Conservation (phyloP, 2,329 filamentous ascomycete genomes). For the Fusarium guadeloupense region DNA sequence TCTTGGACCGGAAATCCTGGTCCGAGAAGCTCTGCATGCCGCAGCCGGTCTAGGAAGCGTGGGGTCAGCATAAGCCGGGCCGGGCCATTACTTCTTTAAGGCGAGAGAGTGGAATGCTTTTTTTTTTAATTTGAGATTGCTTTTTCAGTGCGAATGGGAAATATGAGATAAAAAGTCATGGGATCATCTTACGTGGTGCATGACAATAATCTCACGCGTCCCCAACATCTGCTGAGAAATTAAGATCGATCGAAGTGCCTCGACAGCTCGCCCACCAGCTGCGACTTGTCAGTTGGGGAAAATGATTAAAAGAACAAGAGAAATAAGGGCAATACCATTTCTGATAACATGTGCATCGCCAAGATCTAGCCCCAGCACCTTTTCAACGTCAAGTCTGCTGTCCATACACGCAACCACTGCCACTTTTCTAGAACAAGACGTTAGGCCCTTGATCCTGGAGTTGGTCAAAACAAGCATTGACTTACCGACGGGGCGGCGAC, state of each 20-base stretch:
- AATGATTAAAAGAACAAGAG: background rate
- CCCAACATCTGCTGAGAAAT: constrained; percentile 83
- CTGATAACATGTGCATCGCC: constrained; percentile 83
- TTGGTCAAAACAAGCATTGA: background rate
- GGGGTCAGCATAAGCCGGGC: constrained; percentile 32
- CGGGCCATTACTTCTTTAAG: constrained; percentile 13
- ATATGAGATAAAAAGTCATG: background rate
- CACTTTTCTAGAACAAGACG: constrained; percentile 43
- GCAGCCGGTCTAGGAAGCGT: constrained; percentile 49
- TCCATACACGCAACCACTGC: constrained; percentile 80
- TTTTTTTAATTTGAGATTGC: background rate
- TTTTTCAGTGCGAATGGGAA: background rate
- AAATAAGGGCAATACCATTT: constrained; percentile 57
- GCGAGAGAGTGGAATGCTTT: background rate
- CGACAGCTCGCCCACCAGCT: constrained; percentile 69
- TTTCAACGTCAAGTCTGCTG: constrained; percentile 73
- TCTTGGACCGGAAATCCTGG: constrained; percentile 61
- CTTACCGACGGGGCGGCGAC: constrained; percentile 39
- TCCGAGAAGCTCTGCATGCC: constrained; percentile 76
- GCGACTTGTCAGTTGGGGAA: background rate
- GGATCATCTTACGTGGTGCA: constrained; percentile 66
- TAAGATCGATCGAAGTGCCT: constrained; percentile 77
- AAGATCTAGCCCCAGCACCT: constrained; percentile 68
- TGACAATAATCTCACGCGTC: constrained; percentile 76
- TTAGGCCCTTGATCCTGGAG: constrained; percentile 29